phyloP scores from a whole-genome alignment of 139 green algal species.

The Nannochloris sp. region DNA sequence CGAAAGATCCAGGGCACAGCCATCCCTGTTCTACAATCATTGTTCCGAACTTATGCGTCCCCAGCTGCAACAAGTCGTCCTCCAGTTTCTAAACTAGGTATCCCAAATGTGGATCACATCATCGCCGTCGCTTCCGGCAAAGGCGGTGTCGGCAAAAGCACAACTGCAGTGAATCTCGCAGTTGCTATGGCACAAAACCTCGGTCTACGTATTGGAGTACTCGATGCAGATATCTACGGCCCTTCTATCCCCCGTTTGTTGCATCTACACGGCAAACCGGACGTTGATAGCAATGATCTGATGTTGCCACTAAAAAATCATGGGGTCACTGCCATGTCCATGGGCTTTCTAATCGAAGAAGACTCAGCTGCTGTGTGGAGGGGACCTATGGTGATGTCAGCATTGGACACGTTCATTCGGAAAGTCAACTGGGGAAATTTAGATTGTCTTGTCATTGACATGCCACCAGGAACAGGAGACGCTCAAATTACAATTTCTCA shows the following conservation, averaged over 20 bases:
- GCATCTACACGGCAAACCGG: slow-evolving; percentile 56
- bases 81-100: not conserved
- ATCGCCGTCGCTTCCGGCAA: slow-evolving; percentile 86
- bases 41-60: not conserved
- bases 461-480: slow-evolving; percentile 80
- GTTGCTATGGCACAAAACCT: slow-evolving; percentile 54
- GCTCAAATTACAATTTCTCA: slow-evolving; percentile 70
- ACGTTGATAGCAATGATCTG: slow-evolving; percentile 6
- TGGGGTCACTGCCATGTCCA: slow-evolving; percentile 75
- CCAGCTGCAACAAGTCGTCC: not conserved
- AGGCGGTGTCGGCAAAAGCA: slow-evolving; percentile 91
- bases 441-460: slow-evolving; percentile 89
- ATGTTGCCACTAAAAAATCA: slow-evolving; percentile 66
- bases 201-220: slow-evolving; percentile 67
- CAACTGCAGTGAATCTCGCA: slow-evolving; percentile 86
- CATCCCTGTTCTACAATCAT: too few relatives aligned
- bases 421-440: slow-evolving; percentile 71
- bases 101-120: slow-evolving; percentile 64
- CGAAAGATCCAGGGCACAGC: not conserved
- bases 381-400: slow-evolving; percentile 85
- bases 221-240: slow-evolving; percentile 91
- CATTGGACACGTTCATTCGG: slow-evolving; percentile 75
- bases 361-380: slow-evolving; percentile 75
- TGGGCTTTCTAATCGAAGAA: slow-evolving; percentile 80
- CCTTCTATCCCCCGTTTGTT: slow-evolving; percentile 81